Conservation (phyloP, 441 rosid genomes). For the Geranium incanum region DNA sequence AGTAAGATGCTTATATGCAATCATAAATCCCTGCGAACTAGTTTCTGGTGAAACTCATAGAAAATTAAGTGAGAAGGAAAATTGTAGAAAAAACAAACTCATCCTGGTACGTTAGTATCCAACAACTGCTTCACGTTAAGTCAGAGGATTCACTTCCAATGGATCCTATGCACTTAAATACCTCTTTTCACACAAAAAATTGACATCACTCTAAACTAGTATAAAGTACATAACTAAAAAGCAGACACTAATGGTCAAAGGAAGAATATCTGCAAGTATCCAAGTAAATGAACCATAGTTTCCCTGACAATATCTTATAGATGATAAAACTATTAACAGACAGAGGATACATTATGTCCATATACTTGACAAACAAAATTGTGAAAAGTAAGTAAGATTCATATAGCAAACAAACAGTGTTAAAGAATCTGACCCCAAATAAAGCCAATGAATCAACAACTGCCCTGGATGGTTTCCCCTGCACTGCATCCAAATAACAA, state of each 20-base stretch:
- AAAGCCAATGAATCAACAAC: conserved; percentile 66
- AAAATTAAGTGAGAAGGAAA: not conserved
- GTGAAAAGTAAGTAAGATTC: not conserved
- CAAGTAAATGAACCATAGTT: not conserved
- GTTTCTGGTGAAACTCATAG: not conserved
- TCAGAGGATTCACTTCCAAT: not conserved
- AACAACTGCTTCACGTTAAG: not conserved
- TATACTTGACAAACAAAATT: not conserved
- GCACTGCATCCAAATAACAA: conserved; percentile 34
- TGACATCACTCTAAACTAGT: conserved; percentile 2
- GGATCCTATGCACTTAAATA: not conserved
- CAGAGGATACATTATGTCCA: conserved; percentile 3
- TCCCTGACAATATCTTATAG: not conserved
- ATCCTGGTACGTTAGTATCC: not conserved
- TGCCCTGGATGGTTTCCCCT: conserved; percentile 65
- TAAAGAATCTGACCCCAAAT: conserved; percentile 58
- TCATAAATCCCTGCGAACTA: not conserved
- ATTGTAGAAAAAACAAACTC: not conserved
- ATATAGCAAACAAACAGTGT: conserved; percentile 13
- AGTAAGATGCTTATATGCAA: not conserved
- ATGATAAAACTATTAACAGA: not conserved
- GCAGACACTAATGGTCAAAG: not conserved
- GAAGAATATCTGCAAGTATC: not conserved
- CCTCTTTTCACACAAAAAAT: not conserved
- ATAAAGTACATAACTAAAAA: not conserved